Evolutionary conservation across 192 early-diverging fungal species (phyloP), one percentile per base, ranked within the genome.

Genomic region (Obelidium mucronatum): DNA sequence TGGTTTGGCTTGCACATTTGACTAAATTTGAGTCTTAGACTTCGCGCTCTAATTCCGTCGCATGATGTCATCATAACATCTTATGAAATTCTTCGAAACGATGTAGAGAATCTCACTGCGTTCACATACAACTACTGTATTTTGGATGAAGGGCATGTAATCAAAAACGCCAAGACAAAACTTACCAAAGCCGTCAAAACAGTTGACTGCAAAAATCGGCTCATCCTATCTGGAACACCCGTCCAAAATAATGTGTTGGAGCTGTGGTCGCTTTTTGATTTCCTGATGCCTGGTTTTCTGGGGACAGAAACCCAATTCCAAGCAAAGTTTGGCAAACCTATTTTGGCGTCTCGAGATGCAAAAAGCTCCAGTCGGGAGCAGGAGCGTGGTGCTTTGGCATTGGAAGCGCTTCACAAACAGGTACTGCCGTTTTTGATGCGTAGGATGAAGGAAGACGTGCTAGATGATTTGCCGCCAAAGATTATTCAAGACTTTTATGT

Each of bases 401-500:
- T 99, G 36, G 93, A 98, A 78, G 94, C 93, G 4, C 83, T 99
- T 71, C 98, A 98, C 78, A 94, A 95, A 55, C 98, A 98, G 78
- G 97, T 98, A 0, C 79, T 98, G 51, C 98, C 98, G 26, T 99
- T 98, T 85, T 68, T 99, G 61, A 77, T 99, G 78, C 90, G 97
- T 17, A 89, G 98, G 31, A 90, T 99, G 89, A 99, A 99, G 80
- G 96, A 98, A 82, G 96, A 99, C 78, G 98, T 99, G 13, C 80
- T 98, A 66, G 85, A 94, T 71, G 97, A 98, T 77, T 81, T 99
- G 73, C 98, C 98, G 62, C 97, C 98, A 48, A 99, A 99, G 86
- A 99, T 99, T 72, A 98, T 98, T 76, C 97, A 98, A 89, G 97
- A 98, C 81, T 96, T 98, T 81, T 97, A 99, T 81, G 97, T 97